Conservation (phyloP, 2,329 filamentous ascomycete genomes). For the Aspergillus pseudoterreus region DNA sequence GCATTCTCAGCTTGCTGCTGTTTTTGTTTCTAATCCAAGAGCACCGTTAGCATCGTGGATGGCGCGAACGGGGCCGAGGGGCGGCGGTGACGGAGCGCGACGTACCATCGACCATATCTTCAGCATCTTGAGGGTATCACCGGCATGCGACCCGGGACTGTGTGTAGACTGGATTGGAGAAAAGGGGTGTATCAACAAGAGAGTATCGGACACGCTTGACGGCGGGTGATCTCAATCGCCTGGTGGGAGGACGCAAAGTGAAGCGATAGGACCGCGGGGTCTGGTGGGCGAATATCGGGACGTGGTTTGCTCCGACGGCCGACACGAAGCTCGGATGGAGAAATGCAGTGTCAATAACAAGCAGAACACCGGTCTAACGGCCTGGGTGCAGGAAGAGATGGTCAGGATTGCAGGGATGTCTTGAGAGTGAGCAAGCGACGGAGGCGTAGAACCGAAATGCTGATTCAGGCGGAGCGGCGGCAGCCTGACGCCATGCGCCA, state of each 20-base stretch:
- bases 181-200: too few relatives aligned
- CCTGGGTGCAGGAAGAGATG: neutral
- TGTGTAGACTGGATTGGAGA: too few relatives aligned
- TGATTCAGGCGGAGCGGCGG: constrained; percentile 4
- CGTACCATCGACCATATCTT: constrained; percentile 99
- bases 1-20: constrained; percentile 96
- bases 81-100: neutral
- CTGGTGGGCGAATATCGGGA: neutral
- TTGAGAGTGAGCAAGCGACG: neutral
- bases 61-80: neutral
- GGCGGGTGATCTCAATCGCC: too few relatives aligned
- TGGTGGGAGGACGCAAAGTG: too few relatives aligned
- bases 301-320: neutral
- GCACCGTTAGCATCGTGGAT: neutral
- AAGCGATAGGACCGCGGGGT: neutral
- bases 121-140: constrained; percentile 65
- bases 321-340: neutral
- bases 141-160: constrained; percentile 5
- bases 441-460: neutral
- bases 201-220: too few relatives aligned
- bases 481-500: constrained; percentile 11
- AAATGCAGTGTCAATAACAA: neutral
- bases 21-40: constrained; percentile 57
- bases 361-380: too few relatives aligned
- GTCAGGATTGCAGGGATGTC: neutral